These are phyloP conservation scores for Lathyrus oleraceus DNA, from an alignment of 306 rosid species.

Conservation along the genomic window DNA sequence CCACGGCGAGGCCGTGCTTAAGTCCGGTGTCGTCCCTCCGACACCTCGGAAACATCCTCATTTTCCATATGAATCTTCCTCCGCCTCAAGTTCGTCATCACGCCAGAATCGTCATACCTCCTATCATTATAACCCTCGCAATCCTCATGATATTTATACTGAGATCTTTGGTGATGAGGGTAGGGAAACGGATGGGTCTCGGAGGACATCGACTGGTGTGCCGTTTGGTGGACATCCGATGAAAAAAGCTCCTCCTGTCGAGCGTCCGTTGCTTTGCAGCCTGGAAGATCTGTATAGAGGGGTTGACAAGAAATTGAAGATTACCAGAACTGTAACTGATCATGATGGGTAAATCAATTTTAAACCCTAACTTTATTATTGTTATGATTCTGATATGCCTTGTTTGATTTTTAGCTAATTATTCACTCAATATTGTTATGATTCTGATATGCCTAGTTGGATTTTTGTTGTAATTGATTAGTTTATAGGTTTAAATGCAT, in stretches of 20 bases:
- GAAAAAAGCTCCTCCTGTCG: constrained; percentile 66
- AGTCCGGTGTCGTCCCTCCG: constrained; percentile 82
- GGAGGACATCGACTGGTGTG: constrained; percentile 44
- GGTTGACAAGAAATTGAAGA: constrained; percentile 82
- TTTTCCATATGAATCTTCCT: constrained; percentile 1
- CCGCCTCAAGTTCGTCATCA: constrained; percentile 11
- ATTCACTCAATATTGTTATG: background rate
- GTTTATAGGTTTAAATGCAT: too few species aligned
- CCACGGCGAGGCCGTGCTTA: constrained; percentile 81
- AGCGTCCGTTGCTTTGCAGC: constrained; percentile 64
- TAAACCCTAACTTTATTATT: constrained; percentile 32
- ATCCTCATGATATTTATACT: constrained; percentile 75
- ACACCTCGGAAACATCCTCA: constrained; percentile 45
- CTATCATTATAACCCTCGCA: constrained; percentile 66
- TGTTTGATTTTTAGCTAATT: too few species aligned
- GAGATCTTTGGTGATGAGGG: constrained; percentile 70
- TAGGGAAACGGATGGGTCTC: constrained; percentile 24
- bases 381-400: background rate
- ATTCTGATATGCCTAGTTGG: background rate
- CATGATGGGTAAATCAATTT: constrained; percentile 59
- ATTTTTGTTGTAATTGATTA: background rate
- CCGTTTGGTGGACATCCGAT: constrained; percentile 36
- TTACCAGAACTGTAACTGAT: constrained; percentile 68
- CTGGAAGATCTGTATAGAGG: constrained; percentile 90
- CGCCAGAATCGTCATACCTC: constrained; percentile 29